Conservation (phyloP, 2,329 filamentous ascomycete genomes). For the Pseudogymnoascus sp. region DNA sequence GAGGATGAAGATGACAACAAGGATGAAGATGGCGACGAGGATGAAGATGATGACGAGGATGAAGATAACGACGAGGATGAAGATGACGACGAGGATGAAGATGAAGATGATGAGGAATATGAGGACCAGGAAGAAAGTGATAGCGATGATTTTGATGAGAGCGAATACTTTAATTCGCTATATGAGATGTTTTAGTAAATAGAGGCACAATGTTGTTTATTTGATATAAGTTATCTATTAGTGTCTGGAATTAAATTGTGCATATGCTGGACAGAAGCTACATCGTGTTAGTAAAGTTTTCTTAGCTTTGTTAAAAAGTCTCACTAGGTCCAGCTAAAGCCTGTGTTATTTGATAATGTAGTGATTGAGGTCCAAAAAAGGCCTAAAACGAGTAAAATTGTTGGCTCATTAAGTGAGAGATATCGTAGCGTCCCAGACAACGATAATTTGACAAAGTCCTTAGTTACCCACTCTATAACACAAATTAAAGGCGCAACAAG, state of each 20-base stretch:
- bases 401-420: neutral
- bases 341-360: neutral
- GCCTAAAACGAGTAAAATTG: neutral
- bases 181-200: neutral
- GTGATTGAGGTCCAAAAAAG: neutral
- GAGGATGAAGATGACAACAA: neutral
- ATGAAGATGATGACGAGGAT: too few relatives aligned
- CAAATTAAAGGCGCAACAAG: neutral
- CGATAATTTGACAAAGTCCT: neutral
- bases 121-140: neutral
- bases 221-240: too few relatives aligned
- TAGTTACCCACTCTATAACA: neutral
- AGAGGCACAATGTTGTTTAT: neutral
- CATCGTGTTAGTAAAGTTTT: neutral
- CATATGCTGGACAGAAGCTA: neutral
- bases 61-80: too few relatives aligned
- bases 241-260: neutral
- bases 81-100: neutral
- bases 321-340: neutral
- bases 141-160: neutral
- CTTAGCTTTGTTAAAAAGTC: neutral
- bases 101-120: neutral
- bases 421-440: neutral
- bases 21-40: too few relatives aligned
- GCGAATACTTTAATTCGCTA: neutral